Conservation (phyloP, 441 rosid genomes). For the Eruca vesicaria region DNA sequence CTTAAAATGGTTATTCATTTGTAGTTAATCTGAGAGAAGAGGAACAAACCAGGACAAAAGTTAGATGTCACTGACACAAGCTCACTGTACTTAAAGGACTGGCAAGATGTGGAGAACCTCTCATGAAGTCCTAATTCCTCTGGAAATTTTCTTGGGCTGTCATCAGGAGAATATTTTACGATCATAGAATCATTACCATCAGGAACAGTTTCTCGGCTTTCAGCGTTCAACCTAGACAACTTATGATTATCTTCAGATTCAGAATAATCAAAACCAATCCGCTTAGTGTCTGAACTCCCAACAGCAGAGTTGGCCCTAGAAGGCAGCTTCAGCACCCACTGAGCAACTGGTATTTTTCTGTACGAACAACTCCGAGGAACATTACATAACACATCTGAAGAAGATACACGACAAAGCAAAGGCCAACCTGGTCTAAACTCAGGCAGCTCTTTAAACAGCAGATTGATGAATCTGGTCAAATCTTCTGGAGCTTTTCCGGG, state of each 20-base stretch:
- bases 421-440: conserved; percentile 66
- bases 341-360: conserved; percentile 60
- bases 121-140: conserved; percentile 51
- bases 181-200: conserved; percentile 34
- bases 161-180: conserved; percentile 33
- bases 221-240: conserved; percentile 30
- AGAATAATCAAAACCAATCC: conserved; percentile 25
- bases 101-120: conserved; percentile 54
- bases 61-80: conserved; percentile 50
- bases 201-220: conserved; percentile 56
- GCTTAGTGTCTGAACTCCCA: conserved; percentile 30
- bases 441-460: conserved; percentile 40
- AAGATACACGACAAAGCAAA: conserved; percentile 39
- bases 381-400: conserved; percentile 27
- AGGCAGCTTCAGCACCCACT: conserved; percentile 61
- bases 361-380: conserved; percentile 31
- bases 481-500: conserved; percentile 38
- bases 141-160: conserved; percentile 31
- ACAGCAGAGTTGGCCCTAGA: conserved; percentile 37
- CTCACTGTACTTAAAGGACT: conserved; percentile 52
- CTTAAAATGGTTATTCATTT: not conserved
- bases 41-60: conserved; percentile 49
- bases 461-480: conserved; percentile 33
- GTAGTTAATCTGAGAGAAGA: conserved; percentile 8
- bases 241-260: conserved; percentile 9